A percentile compares a stretch with the other conserved stretches of the same genome.
phyloP scores from a whole-genome alignment of 129 eudicot species.

The Helianthus annuus region HanXRQr2.0-SUNRISE NC_035435.2:106904712-106905211 shows the following conservation, averaged over 20 bases:
- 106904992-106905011: too few species aligned
- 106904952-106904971: conserved; percentile 36
- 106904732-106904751: conserved; percentile 14
- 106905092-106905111: too few species aligned
- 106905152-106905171: too few species aligned
- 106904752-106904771: neutral
- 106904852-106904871: conserved; percentile 23
- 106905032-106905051: too few species aligned
- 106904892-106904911: conserved; percentile 65
- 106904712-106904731: neutral
- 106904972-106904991: conserved; percentile 26
- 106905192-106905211: too few species aligned
- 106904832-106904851: conserved; percentile 12
- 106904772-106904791: neutral
- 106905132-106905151: too few species aligned
- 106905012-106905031: too few species aligned
- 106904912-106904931: conserved; percentile 64
- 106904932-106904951: conserved; percentile 64
- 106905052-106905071: too few species aligned
- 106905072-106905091: too few species aligned
- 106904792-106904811: conserved; percentile 11
- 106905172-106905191: too few species aligned
- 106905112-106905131: too few species aligned
- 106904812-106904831: conserved; percentile 17
- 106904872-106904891: conserved; percentile 53